Evolutionary conservation across 805 yeast species (phyloP), one percentile per base, ranked within the genome.

Genomic region (Nadsonia fulvescens): DNA sequence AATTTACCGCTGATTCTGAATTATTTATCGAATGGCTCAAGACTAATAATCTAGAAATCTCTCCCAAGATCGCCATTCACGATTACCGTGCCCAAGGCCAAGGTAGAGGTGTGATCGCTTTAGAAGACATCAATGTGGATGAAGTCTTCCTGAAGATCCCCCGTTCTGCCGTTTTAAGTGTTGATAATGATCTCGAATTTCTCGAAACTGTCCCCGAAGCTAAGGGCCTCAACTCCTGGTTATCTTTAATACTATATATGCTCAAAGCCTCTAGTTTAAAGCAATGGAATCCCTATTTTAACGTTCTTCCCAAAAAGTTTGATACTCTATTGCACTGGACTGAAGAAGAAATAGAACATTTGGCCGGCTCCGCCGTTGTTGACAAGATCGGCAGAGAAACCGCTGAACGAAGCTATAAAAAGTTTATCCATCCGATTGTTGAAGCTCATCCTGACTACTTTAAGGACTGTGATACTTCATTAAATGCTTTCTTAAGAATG

Each of bases 251-350:
- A 22, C 43, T 79, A 20, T 59, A 71, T 10, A 54, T 86, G 35
- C 51, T 72, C 25, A 72, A 68, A 38, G 91, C 77, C 38, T 43
- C 61, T 26, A 51, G 55, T 21, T 50, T 47, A 1, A 65, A 78
- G 20, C 53, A 49, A 16, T 86, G 94, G 92, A 46, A 43, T 27
- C 60, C 68, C 1, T 86, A 86, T 46, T 66, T 82, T 31, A 52
- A 64, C 12, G 66, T 83, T 0, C 54, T 86, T 20, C 96, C 96
- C 0, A 43, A 37, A 3, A 34, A 42, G 9, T 67, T 74, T 47
- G 61, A 70, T 40, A 72, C 72, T 18, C 61, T 82, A 31, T 76
- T 82, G 68, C 79, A 69, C 41, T 86, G 98, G 96, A 34, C 35
- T 2, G 66, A 65, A 0, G 58, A 56, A 0, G 89, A 86, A 31